Evolutionary conservation across 495 filamentous ascomycete species (phyloP).

Genomic region (Penicillium lividum): DNA sequence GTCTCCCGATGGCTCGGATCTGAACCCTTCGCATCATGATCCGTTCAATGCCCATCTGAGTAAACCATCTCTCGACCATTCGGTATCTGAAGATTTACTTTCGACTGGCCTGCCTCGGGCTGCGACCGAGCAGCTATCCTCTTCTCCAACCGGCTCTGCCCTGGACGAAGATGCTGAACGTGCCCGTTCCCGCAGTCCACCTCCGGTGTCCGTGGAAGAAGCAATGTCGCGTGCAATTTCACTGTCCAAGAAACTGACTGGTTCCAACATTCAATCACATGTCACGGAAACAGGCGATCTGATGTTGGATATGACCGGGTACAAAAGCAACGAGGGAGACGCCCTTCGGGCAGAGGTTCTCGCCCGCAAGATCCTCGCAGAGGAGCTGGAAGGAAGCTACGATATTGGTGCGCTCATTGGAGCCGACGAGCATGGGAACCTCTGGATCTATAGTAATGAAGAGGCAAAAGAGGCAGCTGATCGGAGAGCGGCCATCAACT

Average conservation of each 20-base stretch:
- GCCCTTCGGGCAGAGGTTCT: conserved; percentile 86
- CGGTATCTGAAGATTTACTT: conserved; percentile 51
- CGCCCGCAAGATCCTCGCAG: conserved; percentile 91
- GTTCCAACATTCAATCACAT: conserved; percentile 87
- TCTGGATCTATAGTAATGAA: conserved; percentile 98
- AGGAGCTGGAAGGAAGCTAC: conserved; percentile 92
- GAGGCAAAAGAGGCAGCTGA: conserved; percentile 83
- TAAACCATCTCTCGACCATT: conserved; percentile 49
- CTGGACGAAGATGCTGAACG: conserved; percentile 1
- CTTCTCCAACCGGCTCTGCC: background rate
- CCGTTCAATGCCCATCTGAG: conserved; percentile 24
- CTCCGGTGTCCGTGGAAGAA: conserved; percentile 69
- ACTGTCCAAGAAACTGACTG: conserved; percentile 82
- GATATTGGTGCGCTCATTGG: conserved; percentile 96
- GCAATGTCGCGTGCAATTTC: conserved; percentile 81
- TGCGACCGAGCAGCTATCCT: conserved; percentile 8
- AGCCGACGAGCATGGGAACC: conserved; percentile 89
- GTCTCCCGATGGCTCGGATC: conserved; percentile 57
- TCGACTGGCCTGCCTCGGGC: conserved; percentile 23
- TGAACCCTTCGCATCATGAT: conserved; percentile 29
- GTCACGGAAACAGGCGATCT: conserved; percentile 93
- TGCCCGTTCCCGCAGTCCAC: conserved; percentile 62
- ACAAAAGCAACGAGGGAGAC: conserved; percentile 91
- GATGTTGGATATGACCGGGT: conserved; percentile 97
- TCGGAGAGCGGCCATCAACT: conserved; percentile 52